Evolutionary conservation across 441 rosid genomes (phyloP).

Genomic region (Corymbia citriodora): DNA sequence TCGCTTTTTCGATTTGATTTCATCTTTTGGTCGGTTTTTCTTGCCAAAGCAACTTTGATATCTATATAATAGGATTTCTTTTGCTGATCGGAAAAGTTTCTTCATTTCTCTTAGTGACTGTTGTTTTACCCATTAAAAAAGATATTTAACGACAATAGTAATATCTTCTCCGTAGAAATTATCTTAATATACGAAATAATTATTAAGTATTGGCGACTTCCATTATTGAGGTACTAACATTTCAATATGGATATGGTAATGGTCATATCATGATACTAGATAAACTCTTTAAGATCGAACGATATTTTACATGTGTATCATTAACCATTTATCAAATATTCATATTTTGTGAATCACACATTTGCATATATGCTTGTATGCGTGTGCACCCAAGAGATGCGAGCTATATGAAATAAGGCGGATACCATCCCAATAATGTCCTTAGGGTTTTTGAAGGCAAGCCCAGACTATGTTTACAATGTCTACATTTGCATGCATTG

Average conservation of each 20-base stretch:
- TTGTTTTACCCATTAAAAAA: neutral
- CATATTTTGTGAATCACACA: neutral
- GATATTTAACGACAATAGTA: neutral
- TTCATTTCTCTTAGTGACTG: neutral
- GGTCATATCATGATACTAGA: neutral
- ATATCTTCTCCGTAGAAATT: neutral
- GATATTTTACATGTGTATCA: neutral
- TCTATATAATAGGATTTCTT: neutral
- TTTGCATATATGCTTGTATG: neutral
- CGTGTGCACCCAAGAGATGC: neutral
- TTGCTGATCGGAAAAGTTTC: neutral
- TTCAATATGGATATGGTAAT: rapidly evolving
- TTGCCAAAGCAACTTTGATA: neutral
- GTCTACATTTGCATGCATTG: neutral
- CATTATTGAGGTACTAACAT: neutral
- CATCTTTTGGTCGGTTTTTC: neutral
- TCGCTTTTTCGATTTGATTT: neutral
- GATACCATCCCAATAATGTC: neutral
- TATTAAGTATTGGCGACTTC: neutral
- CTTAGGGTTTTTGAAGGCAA: neutral
- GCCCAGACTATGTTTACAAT: neutral
- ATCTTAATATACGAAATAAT: neutral
- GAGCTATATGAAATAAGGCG: neutral
- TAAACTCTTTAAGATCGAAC: neutral
- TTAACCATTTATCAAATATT: neutral